Conservation (phyloP, 106 monocot genomes). For the Acanthochlamys bracteata region DNA sequence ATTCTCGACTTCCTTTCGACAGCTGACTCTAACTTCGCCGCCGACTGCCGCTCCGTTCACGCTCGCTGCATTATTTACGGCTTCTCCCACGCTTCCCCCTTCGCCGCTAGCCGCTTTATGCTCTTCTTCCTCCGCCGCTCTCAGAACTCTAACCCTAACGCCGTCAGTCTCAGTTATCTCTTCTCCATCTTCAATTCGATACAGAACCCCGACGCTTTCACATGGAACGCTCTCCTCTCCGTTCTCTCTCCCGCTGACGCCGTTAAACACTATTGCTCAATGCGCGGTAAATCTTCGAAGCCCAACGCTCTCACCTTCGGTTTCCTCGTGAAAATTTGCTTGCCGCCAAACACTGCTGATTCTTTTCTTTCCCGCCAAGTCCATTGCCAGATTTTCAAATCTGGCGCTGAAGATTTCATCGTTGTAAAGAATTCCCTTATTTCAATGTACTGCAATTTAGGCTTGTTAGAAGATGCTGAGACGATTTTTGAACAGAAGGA, state of each 20-base stretch:
- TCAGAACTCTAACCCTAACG: slow-evolving; percentile 8
- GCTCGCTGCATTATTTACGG: slow-evolving; percentile 37
- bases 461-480: slow-evolving; percentile 24
- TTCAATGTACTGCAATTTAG: slow-evolving; percentile 38
- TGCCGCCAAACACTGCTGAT: not conserved
- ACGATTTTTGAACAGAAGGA: slow-evolving; percentile 27
- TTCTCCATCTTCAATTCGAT: slow-evolving; percentile 29
- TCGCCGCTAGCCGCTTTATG: slow-evolving; percentile 41
- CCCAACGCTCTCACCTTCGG: slow-evolving; percentile 47
- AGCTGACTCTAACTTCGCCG: not conserved
- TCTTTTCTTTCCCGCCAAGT: slow-evolving; percentile 7
- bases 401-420: slow-evolving; percentile 25
- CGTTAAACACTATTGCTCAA: slow-evolving; percentile 33
- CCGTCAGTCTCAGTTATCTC: not conserved
- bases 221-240: slow-evolving; percentile 55
- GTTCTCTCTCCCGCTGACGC: slow-evolving; percentile 11
- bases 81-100: slow-evolving; percentile 35
- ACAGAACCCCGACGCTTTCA: slow-evolving; percentile 37
- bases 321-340: slow-evolving; percentile 29
- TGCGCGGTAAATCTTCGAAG: slow-evolving; percentile 27
- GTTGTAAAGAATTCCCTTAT: slow-evolving; percentile 56
- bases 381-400: slow-evolving; percentile 51
- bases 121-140: slow-evolving; percentile 19
- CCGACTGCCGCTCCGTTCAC: slow-evolving; percentile 34
- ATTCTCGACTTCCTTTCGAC: no score